Base-by-base conservation (phyloP, 2,329 filamentous ascomycete species). In the Pseudogymnoascus sp. region DNA sequence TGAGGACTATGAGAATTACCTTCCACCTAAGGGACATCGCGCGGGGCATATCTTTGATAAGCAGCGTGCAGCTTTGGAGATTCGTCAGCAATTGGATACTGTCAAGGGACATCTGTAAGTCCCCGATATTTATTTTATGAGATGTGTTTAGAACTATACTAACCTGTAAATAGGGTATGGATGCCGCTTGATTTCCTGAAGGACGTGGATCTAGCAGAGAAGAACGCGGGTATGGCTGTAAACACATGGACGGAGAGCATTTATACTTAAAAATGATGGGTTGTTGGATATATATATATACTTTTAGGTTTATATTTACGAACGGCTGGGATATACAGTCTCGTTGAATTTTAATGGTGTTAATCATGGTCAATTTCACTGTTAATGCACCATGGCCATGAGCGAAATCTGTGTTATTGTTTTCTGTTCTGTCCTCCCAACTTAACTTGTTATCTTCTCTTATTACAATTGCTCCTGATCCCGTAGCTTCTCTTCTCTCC, bases 151-250 rank as follows among this genome's bases (percentile, higher is more conserved):
- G 26, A 13, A 19, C 4, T 7, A 33, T 3, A 19, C 47, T 57
- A 19, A 57, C 23, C 33, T 57, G 2, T 3, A 7, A 19, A 33
- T 19, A 57, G 50, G 42, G 93, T 97, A 6, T 96, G 91, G 90
- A 93, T 96, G 87, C 92, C 92, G n/a, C 75, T 97, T 71, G 85
- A 92, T 53, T 97, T 96, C 73, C 76, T 97, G 72, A 82, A 84
- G 70, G 87, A 96, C 67, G 91, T 87, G 0, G 83, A 90, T 70
- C 96, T 97, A 92, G 93, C 93, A 0, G 93, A 97, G 78, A 85
- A 83, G 71, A 61, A 61, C 23, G 9, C 33, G 1, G 93, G 93
- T 0, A 72, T 97, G 75, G 87, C 92, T 76, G 86, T 97, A 42
- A 97, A 97, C 74, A 78, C 84, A 53, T 88, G 86, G 71, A 97